Evolutionary conservation across 345 rosid species (phyloP), one percentile per base, ranked within the genome.

Genomic region (Clausena lansium): DNA sequence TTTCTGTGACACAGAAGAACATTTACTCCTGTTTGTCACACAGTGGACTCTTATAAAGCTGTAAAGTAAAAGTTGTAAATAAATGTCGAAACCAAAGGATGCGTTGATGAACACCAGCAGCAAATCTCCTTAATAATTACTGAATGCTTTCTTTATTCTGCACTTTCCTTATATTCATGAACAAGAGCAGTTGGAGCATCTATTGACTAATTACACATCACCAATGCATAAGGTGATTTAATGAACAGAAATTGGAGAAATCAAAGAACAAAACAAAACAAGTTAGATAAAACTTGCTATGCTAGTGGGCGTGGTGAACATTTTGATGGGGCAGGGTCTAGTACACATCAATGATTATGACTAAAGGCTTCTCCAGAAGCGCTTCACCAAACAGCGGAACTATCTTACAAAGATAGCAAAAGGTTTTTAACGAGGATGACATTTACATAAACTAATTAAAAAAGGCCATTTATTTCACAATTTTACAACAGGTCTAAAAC

Each of bases 211-310:
- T 65, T 19, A 45, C 52, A 65, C 25, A 50, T 30, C 41, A 62
- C 54, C 32, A 60, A 60, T 15, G 1, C 27, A 9, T 28, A 74
- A 20, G 30, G 25, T 59, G 67, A 24, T 61, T 25, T 30, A 52
- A 70, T 60, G 25, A 73, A 73, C 57, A 73, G 25, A 22, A 58
- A 72, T 7, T 24, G 52, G 24, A 36, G 30, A 58, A 72, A 68
- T 17, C 22, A 7, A 71, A 71, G 38, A 35, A 57, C 30, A 14
- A 52, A 70, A 71, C 7, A 14, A 64, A 19, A 5, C 8, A 7
- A 17, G 22, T 47, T 68, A 5, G 33, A 50, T 4, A 7, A 71
- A 71, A 30, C 50, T 50, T 54, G 61, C 4, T 55, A 33, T 2
- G 6, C 6, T 55, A 33, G 15, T 2, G 5, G 2, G 17, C 1